phyloP scores from a whole-genome alignment of 257 asterid species.

The Gentiana dahurica region DNA sequence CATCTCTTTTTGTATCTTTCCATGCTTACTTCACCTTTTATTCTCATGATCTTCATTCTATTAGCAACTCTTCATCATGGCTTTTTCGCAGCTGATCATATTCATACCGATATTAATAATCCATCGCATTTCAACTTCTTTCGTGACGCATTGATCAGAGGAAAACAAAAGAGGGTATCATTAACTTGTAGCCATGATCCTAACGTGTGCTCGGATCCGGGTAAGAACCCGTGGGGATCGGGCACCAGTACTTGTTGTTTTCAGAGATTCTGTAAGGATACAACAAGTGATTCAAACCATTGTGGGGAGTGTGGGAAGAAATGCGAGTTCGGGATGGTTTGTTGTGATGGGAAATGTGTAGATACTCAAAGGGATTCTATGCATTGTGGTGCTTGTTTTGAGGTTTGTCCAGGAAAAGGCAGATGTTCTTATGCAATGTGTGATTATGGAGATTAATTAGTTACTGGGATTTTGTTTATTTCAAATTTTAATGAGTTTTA shows the following conservation, averaged over 20 bases:
- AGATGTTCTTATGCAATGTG: slow-evolving; percentile 38
- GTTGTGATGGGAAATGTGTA: slow-evolving; percentile 34
- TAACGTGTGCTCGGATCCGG: slow-evolving; percentile 19
- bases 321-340: slow-evolving; percentile 29
- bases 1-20: not conserved
- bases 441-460: slow-evolving; percentile 28
- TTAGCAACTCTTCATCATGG: not conserved
- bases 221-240: slow-evolving; percentile 30
- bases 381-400: slow-evolving; percentile 43
- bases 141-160: not conserved
- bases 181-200: slow-evolving; percentile 29
- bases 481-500: too few species aligned
- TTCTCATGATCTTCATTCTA: not conserved
- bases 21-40: slow-evolving; percentile 4
- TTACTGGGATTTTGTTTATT: too few species aligned
- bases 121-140: slow-evolving; percentile 9
- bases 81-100: not conserved
- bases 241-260: slow-evolving; percentile 32
- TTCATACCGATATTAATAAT: too few species aligned
- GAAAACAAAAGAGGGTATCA: slow-evolving; percentile 1
- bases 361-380: slow-evolving; percentile 24
- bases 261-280: slow-evolving; percentile 27
- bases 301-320: slow-evolving; percentile 37
- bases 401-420: slow-evolving; percentile 18
- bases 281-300: slow-evolving; percentile 24